Percentiles rank a stretch among this genome's conserved stretches.
Evolutionary conservation across 2,329 filamentous ascomycete genomes (phyloP).

Genomic region (Fusarium phyllophilum): DNA sequence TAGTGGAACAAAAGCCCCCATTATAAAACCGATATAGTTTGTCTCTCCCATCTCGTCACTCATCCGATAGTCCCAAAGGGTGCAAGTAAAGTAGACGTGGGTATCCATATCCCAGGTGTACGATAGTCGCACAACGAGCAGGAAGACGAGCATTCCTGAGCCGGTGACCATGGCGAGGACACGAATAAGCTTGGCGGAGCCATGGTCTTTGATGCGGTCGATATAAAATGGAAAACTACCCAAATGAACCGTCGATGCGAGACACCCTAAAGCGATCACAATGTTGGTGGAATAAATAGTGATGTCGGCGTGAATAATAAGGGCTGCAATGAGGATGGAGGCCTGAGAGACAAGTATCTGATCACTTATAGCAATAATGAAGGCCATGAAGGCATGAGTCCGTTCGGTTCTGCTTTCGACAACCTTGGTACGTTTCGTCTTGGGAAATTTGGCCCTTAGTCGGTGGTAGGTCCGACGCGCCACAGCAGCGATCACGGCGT

Average conservation of each 20-base stretch:
- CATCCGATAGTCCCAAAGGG: not conserved
- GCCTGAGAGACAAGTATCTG: not conserved
- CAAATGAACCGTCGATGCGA: not conserved
- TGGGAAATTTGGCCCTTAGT: not conserved
- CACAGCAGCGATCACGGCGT: not conserved
- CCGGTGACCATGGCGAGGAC: not conserved
- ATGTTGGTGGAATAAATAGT: constrained; percentile 6
- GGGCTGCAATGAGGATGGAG: not conserved
- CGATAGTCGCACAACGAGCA: not conserved
- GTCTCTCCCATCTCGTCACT: accelerated
- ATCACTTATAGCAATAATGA: not conserved
- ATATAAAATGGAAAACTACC: not conserved
- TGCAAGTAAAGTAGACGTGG: not conserved
- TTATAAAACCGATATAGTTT: accelerated
- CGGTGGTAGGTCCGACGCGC: accelerated
- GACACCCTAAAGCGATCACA: not conserved
- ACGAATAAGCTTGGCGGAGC: not conserved
- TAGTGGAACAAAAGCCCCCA: not conserved
- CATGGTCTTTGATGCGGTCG: not conserved
- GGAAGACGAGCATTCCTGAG: not conserved
- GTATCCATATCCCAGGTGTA: not conserved
- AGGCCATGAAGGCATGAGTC: not conserved
- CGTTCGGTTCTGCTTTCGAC: not conserved
- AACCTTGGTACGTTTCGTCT: not conserved
- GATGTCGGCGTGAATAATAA: not conserved